Evolutionary conservation across 805 yeast genomes (phyloP), one percentile per base, ranked within the genome.

Genomic region (Metschnikowia proteae): DNA sequence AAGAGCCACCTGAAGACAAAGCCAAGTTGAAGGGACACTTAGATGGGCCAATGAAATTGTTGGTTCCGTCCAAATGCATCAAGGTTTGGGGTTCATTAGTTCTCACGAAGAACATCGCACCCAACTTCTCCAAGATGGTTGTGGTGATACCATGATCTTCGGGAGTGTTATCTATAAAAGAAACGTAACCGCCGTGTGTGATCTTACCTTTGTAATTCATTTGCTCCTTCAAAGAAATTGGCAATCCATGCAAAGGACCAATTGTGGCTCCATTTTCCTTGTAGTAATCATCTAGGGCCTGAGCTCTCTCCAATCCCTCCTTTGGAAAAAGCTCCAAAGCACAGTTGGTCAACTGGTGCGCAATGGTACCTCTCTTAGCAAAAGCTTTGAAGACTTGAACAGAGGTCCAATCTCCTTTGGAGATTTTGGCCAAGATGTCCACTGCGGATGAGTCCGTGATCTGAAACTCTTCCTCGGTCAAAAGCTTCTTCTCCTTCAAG

Each of bases 231-330:
- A 83, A 68, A 0, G 86, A 80, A 30, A 83, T 66, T 2, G 88
- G 89, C 29, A 83, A 64, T 2, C 89, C 89, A 56, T 83, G 88
- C 41, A 83, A 71, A 1, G 86, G 83, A 28, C 88, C 88, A 32
- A 78, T 59, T 1, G 74, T 63, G 49, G 75, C 65, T n/a, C 82
- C 82, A 45, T 78, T 71, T 43, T 71, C 68, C 46, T 60, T 63
- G 48, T 55, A 79, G 58, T 76, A 74, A 25, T 71, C 76, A 59
- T 84, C 91, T 51, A 82, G 68, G 45, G 61, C 69, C 55, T 73
- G 63, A 6, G 89, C 89, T 48, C 74, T 70, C 48, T 68, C 69
- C 46, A 83, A 66, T 10, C 88, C 90, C 49, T 80, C 78, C 7
- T 79, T 81, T 33, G 80, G 67, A 59, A 85, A 82, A 47, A 86